Evolutionary conservation across 495 filamentous ascomycete genomes (phyloP).

Genomic region (Bryoglossum gracile): DNA sequence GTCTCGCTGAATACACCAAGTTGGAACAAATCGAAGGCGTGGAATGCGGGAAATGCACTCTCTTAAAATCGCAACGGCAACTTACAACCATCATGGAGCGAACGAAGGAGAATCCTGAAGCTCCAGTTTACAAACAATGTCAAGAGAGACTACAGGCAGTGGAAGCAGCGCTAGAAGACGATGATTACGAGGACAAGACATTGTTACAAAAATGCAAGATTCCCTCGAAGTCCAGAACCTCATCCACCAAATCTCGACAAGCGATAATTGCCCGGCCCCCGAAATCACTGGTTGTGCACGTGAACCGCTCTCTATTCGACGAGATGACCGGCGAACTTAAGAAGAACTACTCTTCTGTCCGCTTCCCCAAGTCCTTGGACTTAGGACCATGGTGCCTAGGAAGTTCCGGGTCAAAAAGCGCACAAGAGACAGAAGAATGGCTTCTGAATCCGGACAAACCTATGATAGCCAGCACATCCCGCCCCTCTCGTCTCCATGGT

Average conservation of each 20-base stretch:
- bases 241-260: constrained; percentile 80
- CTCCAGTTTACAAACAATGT: constrained; percentile 19
- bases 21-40: constrained; percentile 81
- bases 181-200: constrained; percentile 73
- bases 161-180: constrained; percentile 61
- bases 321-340: constrained; percentile 64
- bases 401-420: constrained; percentile 26
- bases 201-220: constrained; percentile 68
- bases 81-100: constrained; percentile 33
- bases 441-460: constrained; percentile 53
- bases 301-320: constrained; percentile 89
- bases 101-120: constrained; percentile 6
- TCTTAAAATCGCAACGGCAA: constrained; percentile 41
- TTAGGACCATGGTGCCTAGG: constrained; percentile 74
- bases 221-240: constrained; percentile 54
- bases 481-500: constrained; percentile 31
- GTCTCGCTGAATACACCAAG: constrained; percentile 76
- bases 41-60: constrained; percentile 85
- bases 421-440: constrained; percentile 54
- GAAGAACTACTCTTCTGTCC: constrained; percentile 76
- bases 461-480: constrained; percentile 52
- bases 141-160: constrained; percentile 51
- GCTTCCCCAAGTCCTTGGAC: constrained; percentile 66
- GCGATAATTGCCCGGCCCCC: constrained; percentile 77
- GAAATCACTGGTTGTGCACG: constrained; percentile 69